A percentile compares a stretch with the other conserved stretches of the same genome.
Evolutionary conservation across 2,329 filamentous ascomycete species (phyloP).

Genomic region (Thielaviopsis musarum): DNA sequence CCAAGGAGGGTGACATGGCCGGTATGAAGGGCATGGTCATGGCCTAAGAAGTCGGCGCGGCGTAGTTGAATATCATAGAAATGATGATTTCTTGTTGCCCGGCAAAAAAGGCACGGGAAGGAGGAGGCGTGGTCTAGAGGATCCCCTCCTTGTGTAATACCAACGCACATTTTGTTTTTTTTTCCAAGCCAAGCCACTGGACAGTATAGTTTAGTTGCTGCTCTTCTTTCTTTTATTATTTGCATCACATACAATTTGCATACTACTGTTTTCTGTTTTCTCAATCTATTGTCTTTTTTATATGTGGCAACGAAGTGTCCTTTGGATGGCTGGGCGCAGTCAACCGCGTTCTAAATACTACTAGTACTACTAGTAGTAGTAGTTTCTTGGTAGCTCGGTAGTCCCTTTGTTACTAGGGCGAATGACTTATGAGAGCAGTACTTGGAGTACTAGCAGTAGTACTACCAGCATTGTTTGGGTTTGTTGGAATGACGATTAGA

Average conservation of each 20-base stretch:
- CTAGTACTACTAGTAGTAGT: no score
- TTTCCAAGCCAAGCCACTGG: constrained; percentile 4
- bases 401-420: neutral
- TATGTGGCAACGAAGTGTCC: neutral
- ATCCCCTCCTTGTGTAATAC: constrained; percentile 8
- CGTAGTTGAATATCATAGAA: neutral
- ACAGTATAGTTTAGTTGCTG: neutral
- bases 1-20: constrained; percentile 90
- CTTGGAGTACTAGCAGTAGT: no score
- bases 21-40: constrained; percentile 62
- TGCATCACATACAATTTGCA: neutral
- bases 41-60: constrained; percentile 30
- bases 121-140: constrained; percentile 8
- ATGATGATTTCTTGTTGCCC: neutral
- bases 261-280: neutral
- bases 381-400: neutral
- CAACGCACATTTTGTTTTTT: constrained; percentile 8
- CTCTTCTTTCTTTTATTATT: constrained; percentile 4
- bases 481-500: no score
- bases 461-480: no score
- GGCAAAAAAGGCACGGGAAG: neutral
- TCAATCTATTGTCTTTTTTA: no score
- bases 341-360: no score
- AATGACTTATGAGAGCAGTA: no score
- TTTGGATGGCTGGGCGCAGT: no score